Evolutionary conservation across 306 rosid species (phyloP), one percentile per base, ranked within the genome.

Genomic region (Lathyrus tuberosus): DNA sequence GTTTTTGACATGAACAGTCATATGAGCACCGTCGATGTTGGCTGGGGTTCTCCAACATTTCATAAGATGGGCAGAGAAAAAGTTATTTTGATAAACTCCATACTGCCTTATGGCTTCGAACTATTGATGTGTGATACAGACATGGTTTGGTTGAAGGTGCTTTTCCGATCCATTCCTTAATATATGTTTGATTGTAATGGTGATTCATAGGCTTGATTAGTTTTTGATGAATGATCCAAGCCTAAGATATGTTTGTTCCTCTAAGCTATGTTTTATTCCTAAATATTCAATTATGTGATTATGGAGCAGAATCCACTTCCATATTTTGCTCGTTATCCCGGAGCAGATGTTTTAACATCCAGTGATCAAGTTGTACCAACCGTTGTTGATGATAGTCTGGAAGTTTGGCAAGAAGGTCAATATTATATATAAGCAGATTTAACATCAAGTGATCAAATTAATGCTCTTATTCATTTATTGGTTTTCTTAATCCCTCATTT

Each of bases 121-220:
- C 67, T 94, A 67, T 82, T 94, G 85, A 91, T 94, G 99, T 94
- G 99, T 82, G 99, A 94, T 74, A 94, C 97, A 8, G 99, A 94
- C 87, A 94, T 94, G 99, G 97, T 94, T 59, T 94, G 99, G 99
- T 78, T 94, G 75, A 94, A 94, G 97, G 99, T 94, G 71, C 76
- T 6, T 57, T 70, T 46, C 67, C 63, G 15, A 42, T 42, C 35
- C 64, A 33, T 69, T 54, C 70, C 57, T 84, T 59, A 33, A 31
- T 46, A 47, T 57, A 67, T 42, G 22, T 72, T 70, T 33, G 24
- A 20, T 65, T 59, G 24, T 57, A 41, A 62, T 15, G 30, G 18
- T 28, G 40, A 42, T 43, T 63, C 13, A 33, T 69, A 11, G 44
- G 72, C 22, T 75, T 35, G 40, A 16, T 37, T 40, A 64, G 15